These are phyloP conservation scores for Bretschneidera sinensis DNA, from an alignment of 345 rosid species.

Conservation along the genomic window DNA sequence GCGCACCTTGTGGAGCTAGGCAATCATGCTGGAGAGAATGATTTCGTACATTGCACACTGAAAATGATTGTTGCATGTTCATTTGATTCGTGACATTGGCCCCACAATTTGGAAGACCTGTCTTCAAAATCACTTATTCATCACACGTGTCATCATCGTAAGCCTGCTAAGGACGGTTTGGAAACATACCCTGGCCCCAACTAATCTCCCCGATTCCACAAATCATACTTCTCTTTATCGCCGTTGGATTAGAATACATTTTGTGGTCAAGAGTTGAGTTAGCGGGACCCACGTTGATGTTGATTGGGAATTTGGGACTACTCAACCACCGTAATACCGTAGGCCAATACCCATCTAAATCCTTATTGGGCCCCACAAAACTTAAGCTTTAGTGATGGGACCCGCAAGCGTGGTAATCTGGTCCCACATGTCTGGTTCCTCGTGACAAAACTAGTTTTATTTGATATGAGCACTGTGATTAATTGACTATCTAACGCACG, in stretches of 20 bases:
- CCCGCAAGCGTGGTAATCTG: slow-evolving; percentile 1
- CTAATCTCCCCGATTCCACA: not conserved
- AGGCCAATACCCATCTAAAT: not conserved
- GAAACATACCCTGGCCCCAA: not conserved
- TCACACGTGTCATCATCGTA: not conserved
- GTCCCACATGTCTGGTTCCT: slow-evolving; percentile 15
- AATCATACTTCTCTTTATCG: not conserved
- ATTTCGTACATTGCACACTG: slow-evolving; percentile 24
- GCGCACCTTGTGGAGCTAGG: not conserved
- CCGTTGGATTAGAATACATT: not conserved
- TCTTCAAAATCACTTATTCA: not conserved
- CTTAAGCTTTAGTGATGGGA: not conserved
- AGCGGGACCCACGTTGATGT: not conserved
- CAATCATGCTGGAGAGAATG: slow-evolving; percentile 13
- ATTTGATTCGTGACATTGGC: not conserved
- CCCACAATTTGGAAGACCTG: not conserved
- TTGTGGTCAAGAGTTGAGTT: not conserved
- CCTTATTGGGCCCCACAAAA: not conserved
- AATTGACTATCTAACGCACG: no score
- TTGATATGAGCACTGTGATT: slow-evolving; percentile 1
- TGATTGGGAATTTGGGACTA: not conserved
- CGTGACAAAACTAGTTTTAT: not conserved
- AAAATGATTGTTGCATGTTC: slow-evolving; percentile 11
- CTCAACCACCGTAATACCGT: not conserved
- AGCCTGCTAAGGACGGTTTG: not conserved